A percentile compares a stretch with the other conserved stretches of the same genome.
Conservation (phyloP, 2,329 filamentous ascomycete species). For the Pyricularia sp. region DNA sequence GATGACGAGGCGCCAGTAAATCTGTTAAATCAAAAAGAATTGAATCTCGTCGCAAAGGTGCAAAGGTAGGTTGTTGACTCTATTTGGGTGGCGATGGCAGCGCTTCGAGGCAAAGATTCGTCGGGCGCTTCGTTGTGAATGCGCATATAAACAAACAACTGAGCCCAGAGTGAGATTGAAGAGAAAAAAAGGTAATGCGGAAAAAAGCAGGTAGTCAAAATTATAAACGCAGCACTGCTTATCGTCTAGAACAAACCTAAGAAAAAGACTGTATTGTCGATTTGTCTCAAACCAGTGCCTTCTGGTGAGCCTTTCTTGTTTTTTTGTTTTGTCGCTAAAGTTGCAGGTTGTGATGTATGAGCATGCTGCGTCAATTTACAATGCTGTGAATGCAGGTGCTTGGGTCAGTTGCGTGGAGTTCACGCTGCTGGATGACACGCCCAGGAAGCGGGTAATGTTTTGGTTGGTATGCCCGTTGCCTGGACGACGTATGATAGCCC, state of each 20-base stretch:
- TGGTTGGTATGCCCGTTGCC: background rate
- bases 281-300: background rate
- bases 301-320: background rate
- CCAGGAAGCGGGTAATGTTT: background rate
- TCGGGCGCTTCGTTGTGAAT: background rate
- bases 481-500: background rate
- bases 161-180: background rate
- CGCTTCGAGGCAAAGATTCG: background rate
- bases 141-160: conserved; percentile 1
- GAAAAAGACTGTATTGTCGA: background rate
- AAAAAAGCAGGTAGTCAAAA: background rate
- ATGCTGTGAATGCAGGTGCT: background rate
- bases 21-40: background rate
- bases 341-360: background rate
- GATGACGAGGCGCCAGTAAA: background rate
- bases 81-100: background rate
- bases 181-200: background rate
- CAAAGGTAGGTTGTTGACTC: background rate
- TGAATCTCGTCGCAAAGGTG: background rate
- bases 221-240: conserved; percentile 4
- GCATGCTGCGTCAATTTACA: background rate
- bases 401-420: background rate
- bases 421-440: background rate
- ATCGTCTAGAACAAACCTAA: background rate
- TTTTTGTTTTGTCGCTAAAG: background rate